A percentile compares a stretch with the other conserved stretches of the same genome.
Evolutionary conservation across 2,329 filamentous ascomycete species (phyloP).

Genomic region (Calonectria fujianensis): DNA sequence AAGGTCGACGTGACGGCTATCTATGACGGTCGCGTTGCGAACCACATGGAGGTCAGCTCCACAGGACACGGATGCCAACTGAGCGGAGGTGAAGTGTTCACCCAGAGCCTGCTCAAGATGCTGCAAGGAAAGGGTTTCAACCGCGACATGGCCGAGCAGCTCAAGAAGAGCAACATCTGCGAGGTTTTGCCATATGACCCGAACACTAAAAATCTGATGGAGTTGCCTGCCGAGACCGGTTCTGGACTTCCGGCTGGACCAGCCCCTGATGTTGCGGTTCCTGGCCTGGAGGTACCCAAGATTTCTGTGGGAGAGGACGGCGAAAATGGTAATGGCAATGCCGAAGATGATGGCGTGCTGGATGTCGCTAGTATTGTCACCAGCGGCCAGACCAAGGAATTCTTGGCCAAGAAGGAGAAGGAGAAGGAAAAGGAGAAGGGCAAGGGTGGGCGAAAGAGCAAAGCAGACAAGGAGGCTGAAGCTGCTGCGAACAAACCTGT

Average conservation of each 20-base stretch:
- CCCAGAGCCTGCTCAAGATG: slow-evolving; percentile 80
- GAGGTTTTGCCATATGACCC: slow-evolving; percentile 77
- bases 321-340: slow-evolving; percentile 64
- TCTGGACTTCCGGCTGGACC: slow-evolving; percentile 54
- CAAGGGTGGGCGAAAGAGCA: slow-evolving; percentile 72
- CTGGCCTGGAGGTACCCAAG: slow-evolving; percentile 62
- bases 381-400: slow-evolving; percentile 87
- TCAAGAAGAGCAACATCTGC: slow-evolving; percentile 80
- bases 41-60: slow-evolving; percentile 77
- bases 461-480: slow-evolving; percentile 73
- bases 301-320: slow-evolving; percentile 59
- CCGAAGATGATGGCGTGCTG: slow-evolving; percentile 82
- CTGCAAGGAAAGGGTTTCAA: slow-evolving; percentile 77
- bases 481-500: slow-evolving; percentile 71
- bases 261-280: slow-evolving; percentile 57
- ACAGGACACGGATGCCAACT: slow-evolving; percentile 67
- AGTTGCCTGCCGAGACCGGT: slow-evolving; percentile 67
- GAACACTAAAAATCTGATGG: slow-evolving; percentile 67
- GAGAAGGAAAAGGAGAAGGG: slow-evolving; percentile 83
- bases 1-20: slow-evolving; percentile 96
- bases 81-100: slow-evolving; percentile 93
- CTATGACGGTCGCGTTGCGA: slow-evolving; percentile 85
- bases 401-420: slow-evolving; percentile 88
- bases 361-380: slow-evolving; percentile 91
- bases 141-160: slow-evolving; percentile 81